Evolutionary conservation across 75 land plant genomes (phyloP).

Genomic region (Adiantum capillusveneris): DNA sequence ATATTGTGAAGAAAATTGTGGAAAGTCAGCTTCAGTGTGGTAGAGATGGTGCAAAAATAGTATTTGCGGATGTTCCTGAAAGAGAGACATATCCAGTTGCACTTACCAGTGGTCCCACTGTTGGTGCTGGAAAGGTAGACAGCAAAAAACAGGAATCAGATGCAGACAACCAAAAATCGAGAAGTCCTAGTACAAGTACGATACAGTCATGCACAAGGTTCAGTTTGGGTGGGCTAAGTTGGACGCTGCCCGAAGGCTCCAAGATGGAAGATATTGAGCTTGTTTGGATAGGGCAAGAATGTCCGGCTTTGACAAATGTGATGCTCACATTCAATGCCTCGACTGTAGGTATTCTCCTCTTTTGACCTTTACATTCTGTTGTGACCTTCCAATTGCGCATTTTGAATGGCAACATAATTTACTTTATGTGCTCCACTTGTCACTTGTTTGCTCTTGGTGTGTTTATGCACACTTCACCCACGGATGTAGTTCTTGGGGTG

Average conservation of each 20-base stretch:
- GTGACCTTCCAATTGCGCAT: too few relatives aligned
- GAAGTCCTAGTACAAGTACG: not conserved
- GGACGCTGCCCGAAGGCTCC: slow-evolving; percentile 43
- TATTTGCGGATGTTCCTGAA: slow-evolving; percentile 49
- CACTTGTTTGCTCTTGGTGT: too few relatives aligned
- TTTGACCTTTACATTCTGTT: too few relatives aligned
- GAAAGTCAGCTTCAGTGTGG: not conserved
- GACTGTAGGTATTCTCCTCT: slow-evolving; percentile 46
- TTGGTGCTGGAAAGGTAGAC: not conserved
- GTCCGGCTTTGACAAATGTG: slow-evolving; percentile 76
- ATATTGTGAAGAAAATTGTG: slow-evolving; percentile 27
- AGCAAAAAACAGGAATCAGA: too few relatives aligned
- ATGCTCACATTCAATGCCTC: slow-evolving; percentile 66
- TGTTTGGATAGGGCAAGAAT: slow-evolving; percentile 81
- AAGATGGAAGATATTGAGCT: slow-evolving; percentile 60
- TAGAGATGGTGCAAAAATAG: not conserved
- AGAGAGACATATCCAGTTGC: slow-evolving; percentile 41
- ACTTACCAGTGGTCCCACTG: not conserved
- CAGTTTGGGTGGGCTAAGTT: slow-evolving; percentile 61
- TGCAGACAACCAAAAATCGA: not conserved
- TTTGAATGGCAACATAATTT: too few relatives aligned
- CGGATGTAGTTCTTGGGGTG: too few relatives aligned
- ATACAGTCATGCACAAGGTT: not conserved
- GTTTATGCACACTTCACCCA: too few relatives aligned
- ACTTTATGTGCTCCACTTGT: too few relatives aligned